Conservation (phyloP, 257 asterid genomes). For the Buddleja alternifolia region DNA sequence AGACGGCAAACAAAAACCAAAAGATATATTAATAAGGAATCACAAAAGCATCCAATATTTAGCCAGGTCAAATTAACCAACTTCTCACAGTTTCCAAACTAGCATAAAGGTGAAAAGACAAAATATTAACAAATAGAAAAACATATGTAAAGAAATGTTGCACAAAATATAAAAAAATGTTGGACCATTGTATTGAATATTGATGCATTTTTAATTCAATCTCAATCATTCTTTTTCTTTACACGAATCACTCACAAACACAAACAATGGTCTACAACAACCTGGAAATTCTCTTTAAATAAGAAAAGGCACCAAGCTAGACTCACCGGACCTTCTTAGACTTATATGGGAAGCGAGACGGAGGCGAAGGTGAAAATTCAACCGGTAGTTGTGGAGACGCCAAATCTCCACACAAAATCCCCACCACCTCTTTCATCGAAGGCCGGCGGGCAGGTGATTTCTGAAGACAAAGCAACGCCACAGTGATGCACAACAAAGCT, state of each 20-base stretch:
- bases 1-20: background rate
- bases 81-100: background rate
- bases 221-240: constrained; percentile 38
- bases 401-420: constrained; percentile 70
- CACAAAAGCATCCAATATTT: background rate
- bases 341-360: constrained; percentile 61
- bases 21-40: background rate
- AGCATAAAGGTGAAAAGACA: background rate
- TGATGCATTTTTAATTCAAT: constrained; percentile 29
- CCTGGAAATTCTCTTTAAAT: constrained; percentile 17
- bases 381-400: constrained; percentile 74
- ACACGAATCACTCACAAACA: constrained; percentile 35
- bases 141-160: background rate
- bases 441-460: constrained; percentile 82
- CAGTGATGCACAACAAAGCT: constrained; percentile 76
- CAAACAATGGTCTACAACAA: constrained; percentile 35
- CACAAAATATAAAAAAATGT: background rate
- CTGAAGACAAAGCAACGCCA: constrained; percentile 89
- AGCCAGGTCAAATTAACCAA: background rate
- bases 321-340: constrained; percentile 76
- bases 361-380: constrained; percentile 82
- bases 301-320: constrained; percentile 22
- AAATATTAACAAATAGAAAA: background rate
- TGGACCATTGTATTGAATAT: constrained; percentile 27
- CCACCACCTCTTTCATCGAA: constrained; percentile 89